Conservation (phyloP, 139 green algal species). For the Dunaliella primolecta region DNA sequence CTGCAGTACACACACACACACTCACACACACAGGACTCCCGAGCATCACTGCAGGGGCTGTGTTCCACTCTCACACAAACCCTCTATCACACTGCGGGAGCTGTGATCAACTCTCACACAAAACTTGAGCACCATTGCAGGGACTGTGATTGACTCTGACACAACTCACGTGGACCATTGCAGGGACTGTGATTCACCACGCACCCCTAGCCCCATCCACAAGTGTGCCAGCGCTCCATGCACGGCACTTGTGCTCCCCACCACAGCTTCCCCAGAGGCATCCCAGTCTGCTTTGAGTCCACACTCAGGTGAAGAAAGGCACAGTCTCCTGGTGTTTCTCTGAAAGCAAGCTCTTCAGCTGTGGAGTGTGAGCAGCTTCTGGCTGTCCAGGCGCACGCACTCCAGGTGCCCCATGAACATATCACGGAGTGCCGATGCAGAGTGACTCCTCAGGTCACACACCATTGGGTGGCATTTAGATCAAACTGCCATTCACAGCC, state of each 20-base stretch:
- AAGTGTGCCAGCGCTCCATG: not conserved
- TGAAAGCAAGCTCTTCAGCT: too few species aligned
- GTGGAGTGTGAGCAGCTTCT: too few species aligned
- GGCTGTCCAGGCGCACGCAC: too few species aligned
- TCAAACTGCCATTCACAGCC: too few species aligned
- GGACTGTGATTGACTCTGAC: not conserved
- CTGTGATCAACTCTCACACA: not conserved
- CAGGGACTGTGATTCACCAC: not conserved
- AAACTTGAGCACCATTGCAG: not conserved
- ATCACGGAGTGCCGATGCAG: too few species aligned
- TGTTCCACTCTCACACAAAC: not conserved
- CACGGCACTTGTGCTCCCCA: not conserved
- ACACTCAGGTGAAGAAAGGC: too few species aligned
- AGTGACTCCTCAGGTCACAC: too few species aligned
- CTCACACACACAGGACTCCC: not conserved
- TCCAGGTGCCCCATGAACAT: too few species aligned
- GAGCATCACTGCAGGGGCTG: not conserved
- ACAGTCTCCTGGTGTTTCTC: too few species aligned
- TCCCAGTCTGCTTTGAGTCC: not conserved
- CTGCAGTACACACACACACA: not conserved
- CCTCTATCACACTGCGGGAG: not conserved
- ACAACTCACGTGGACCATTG: not conserved
- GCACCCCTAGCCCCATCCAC: not conserved
- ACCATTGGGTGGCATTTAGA: too few species aligned
- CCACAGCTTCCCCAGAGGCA: not conserved